Evolutionary conservation across 805 yeast genomes (phyloP), one percentile per base, ranked within the genome.

Genomic region (Kuraishia hungarica): DNA sequence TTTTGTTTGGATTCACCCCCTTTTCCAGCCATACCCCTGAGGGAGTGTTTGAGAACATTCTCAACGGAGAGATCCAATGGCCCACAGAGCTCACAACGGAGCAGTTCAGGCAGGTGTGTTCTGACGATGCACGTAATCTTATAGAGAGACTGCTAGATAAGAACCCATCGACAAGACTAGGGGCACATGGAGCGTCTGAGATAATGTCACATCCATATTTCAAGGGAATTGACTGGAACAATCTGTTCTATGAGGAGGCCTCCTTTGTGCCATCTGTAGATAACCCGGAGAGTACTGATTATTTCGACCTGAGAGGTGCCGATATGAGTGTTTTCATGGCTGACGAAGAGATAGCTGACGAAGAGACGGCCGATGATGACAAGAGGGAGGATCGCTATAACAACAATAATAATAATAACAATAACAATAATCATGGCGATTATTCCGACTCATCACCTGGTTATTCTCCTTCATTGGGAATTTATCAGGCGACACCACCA

Each of bases 1-100:
- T 94, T 65, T 65, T 90, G 48, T 88, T 86, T 67, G 99, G 99
- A 0, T 88, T 83, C 66, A 97, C 99, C 1, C 99, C 99, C 1
- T 94, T 94, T 68, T 94, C 89, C 67, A 96, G 87, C 1, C 74
- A 75, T 3, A 78, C 90, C 1, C 94, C 97, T 0, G 88, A 86
- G 48, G 73, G 76, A 57, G 96, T 94, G 0, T 94, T 94, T 67
- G 80, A 83, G 54, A 91, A 91, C 59, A 93, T 96, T 52, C 72
- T 91, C 54, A 75, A 70, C 20, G 84, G 93, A 2, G 76, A 75
- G 0, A 87, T 93, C 48, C 86, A 86, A 56, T 94, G 98, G 98
- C 98, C 97, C 0, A 35, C 43, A 6, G 73, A 76, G 1, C 69
- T 87, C 43, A 65, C 81, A 1, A 75, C 74, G 11, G 84, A 79